Evolutionary conservation across 2,329 filamentous ascomycete genomes (phyloP).

Genomic region (Bipolaris oryzae): DNA sequence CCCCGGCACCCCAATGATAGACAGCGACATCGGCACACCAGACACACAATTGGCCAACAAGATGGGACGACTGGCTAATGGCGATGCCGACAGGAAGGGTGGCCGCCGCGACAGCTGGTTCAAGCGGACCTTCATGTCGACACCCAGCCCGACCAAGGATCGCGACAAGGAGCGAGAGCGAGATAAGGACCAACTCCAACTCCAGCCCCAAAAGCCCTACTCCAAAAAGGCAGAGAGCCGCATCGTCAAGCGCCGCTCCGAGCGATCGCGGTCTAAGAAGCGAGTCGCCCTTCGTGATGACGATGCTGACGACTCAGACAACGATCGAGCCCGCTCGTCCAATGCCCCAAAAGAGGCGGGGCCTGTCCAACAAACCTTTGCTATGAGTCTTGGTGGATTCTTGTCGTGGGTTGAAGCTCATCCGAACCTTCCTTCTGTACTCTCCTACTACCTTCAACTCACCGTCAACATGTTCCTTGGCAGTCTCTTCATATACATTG

Average conservation of each 20-base stretch:
- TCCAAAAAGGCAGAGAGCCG: constrained; percentile 49
- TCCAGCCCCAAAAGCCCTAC: constrained; percentile 35
- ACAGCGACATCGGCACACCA: constrained; percentile 52
- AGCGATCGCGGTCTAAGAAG: constrained; percentile 36
- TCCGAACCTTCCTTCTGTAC: constrained; percentile 67
- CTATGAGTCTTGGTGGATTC: constrained; percentile 53
- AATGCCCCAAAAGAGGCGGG: constrained; percentile 5
- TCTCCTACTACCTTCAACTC: constrained; percentile 71
- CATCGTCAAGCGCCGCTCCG: constrained; percentile 40
- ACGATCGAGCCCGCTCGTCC: constrained; percentile 12
- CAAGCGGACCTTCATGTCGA: constrained; percentile 31
- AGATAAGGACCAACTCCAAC: constrained; percentile 39
- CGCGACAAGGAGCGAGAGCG: constrained; percentile 34
- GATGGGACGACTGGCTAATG: constrained; percentile 36
- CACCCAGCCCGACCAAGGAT: constrained; percentile 50
- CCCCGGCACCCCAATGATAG: constrained; percentile 53
- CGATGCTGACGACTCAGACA: constrained; percentile 37
- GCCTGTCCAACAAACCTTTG: constrained; percentile 29
- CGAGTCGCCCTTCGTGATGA: constrained; percentile 20
- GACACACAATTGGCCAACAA: constrained; percentile 43
- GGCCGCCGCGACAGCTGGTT: constrained; percentile 40
- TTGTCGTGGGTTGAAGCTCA: constrained; percentile 69
- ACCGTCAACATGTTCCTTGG: constrained; percentile 69
- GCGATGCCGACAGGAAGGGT: constrained; percentile 44
- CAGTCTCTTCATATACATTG: constrained; percentile 64